phyloP scores from a whole-genome alignment of 352 stramenopile species.

The Phytophthora fragariae region DNA sequence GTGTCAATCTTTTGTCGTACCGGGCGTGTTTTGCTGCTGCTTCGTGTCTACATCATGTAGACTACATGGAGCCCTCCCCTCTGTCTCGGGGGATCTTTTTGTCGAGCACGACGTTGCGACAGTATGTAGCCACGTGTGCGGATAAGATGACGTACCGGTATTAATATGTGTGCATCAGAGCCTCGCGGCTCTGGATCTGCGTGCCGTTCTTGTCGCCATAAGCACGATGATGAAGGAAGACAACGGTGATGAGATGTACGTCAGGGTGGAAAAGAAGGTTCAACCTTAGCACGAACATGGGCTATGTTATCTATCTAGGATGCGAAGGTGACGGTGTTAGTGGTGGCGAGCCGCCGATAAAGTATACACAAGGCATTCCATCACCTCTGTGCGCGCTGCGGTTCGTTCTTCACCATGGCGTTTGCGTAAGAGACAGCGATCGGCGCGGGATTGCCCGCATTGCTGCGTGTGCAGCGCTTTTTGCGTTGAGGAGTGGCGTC shows the following conservation, averaged over 20 bases:
- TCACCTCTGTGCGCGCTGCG: slow-evolving; percentile 8
- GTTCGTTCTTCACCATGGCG: slow-evolving; percentile 37
- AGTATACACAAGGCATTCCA: background rate
- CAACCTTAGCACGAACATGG: background rate
- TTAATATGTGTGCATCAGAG: background rate
- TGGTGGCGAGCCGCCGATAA: slow-evolving; percentile 1
- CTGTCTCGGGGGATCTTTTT: slow-evolving; percentile 18
- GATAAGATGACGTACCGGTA: slow-evolving; percentile 9
- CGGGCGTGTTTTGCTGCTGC: too few species aligned
- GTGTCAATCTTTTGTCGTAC: background rate
- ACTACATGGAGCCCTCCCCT: background rate
- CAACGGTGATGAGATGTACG: background rate
- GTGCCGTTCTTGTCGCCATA: background rate
- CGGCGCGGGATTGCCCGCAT: background rate
- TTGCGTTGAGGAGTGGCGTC: slow-evolving; percentile 40
- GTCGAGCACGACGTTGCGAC: slow-evolving; percentile 3
- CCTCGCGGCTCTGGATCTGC: background rate
- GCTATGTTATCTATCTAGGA: background rate
- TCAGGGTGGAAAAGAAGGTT: background rate
- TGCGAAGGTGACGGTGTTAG: background rate
- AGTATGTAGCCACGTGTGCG: slow-evolving; percentile 9
- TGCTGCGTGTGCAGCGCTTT: slow-evolving; percentile 36
- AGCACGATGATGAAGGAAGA: background rate
- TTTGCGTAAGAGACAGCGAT: background rate
- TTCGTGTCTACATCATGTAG: background rate